These are phyloP conservation scores for Samsoniella hepiali DNA, from an alignment of 2,329 filamentous ascomycete genomes.

Conservation along the genomic window DNA sequence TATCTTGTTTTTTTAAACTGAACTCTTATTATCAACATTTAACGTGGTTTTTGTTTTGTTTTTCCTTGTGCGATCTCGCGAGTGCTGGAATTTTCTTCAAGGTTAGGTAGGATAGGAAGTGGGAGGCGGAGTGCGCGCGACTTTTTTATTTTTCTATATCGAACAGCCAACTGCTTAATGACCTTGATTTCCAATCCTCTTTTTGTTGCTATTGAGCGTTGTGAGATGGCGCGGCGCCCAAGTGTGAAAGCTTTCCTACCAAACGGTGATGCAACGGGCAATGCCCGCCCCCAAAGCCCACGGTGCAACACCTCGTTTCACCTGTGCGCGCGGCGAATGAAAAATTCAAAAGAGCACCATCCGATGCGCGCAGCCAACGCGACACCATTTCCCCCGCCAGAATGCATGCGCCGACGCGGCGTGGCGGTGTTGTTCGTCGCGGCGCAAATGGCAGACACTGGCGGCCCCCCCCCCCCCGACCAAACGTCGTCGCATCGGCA, in stretches of 20 bases:
- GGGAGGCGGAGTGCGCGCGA: background rate
- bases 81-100: background rate
- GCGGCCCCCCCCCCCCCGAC: too few relatives aligned
- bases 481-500: background rate
- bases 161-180: background rate
- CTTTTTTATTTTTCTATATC: too few relatives aligned
- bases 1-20: background rate
- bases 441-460: background rate
- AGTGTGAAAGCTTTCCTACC: background rate
- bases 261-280: background rate
- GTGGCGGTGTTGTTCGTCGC: background rate
- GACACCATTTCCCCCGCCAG: background rate
- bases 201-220: too few relatives aligned
- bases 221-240: too few relatives aligned
- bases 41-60: background rate
- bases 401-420: constrained; percentile 10
- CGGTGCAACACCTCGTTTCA: background rate
- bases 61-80: background rate
- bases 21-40: background rate
- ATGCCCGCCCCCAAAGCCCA: too few relatives aligned
- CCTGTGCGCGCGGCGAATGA: background rate
- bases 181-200: too few relatives aligned
- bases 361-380: background rate
- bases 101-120: background rate
- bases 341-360: background rate